Conservation (phyloP, 78 protist genomes). For the Monocercomonoides exilis region DNA sequence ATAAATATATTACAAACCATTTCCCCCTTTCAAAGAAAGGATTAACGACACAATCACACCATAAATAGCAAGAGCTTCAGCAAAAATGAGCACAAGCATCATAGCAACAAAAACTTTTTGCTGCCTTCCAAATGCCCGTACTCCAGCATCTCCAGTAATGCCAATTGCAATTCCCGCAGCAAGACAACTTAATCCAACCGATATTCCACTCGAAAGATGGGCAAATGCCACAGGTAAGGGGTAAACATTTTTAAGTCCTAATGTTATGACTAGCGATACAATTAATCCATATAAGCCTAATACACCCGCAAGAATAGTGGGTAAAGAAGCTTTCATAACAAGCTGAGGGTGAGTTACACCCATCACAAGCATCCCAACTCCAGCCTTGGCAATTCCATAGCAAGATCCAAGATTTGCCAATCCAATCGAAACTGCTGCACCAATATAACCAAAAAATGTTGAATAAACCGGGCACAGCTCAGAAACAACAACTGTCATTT, state of each 20-base stretch:
- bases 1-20: too few relatives aligned
- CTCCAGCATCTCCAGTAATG: conserved; percentile 11
- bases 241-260: neutral
- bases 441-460: conserved; percentile 16
- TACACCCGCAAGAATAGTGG: conserved; percentile 31
- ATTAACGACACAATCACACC: conserved; percentile 19
- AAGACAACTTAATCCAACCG: conserved; percentile 8
- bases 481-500: too few relatives aligned
- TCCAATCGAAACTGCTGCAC: conserved; percentile 3
- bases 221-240: conserved; percentile 16
- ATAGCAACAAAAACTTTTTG: neutral
- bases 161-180: conserved; percentile 29
- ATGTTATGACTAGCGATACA: neutral
- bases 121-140: conserved; percentile 4
- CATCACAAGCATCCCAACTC: too few relatives aligned
- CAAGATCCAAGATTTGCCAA: conserved; percentile 16
- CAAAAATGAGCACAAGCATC: too few relatives aligned
- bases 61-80: conserved; percentile 25
- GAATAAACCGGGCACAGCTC: too few relatives aligned
- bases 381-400: conserved; percentile 34
- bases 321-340: neutral
- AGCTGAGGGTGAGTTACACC: conserved; percentile 2
- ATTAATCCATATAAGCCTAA: conserved; percentile 30
- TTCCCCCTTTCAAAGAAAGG: neutral
- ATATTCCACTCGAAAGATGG: conserved; percentile 25